Conservation (phyloP, 2,329 filamentous ascomycete genomes). For the Hawksworthiomyces lignivorus region DNA sequence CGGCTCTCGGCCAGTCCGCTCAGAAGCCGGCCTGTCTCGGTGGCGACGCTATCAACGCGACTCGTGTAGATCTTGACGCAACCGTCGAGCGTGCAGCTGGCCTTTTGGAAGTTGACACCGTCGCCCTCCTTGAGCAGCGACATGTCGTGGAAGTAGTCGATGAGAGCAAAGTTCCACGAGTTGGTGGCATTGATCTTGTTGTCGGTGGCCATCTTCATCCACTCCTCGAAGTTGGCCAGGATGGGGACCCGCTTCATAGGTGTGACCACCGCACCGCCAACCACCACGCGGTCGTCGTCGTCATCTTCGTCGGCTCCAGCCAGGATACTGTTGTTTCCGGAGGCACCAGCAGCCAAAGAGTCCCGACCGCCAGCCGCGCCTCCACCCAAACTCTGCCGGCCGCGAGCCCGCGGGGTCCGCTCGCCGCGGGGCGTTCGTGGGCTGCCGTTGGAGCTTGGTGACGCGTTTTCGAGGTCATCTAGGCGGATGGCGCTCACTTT, state of each 20-base stretch:
- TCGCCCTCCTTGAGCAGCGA: constrained; percentile 92
- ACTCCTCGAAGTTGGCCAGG: constrained; percentile 96
- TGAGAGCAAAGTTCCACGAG: constrained; percentile 99
- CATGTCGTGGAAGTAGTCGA: constrained; percentile 99
- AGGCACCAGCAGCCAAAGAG: constrained; percentile 6
- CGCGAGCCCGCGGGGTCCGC: constrained; percentile 32
- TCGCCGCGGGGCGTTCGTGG: constrained; percentile 38
- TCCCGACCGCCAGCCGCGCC: constrained; percentile 29
- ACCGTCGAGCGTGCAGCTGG: constrained; percentile 92
- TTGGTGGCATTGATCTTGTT: constrained; percentile 98
- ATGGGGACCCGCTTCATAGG: constrained; percentile 95
- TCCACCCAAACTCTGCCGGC: constrained; percentile 16
- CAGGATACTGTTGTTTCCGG: constrained; percentile 1
- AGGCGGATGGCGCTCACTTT: constrained; percentile 50
- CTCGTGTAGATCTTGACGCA: constrained; percentile 99
- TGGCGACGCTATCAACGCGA: constrained; percentile 94
- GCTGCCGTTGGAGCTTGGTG: constrained; percentile 38
- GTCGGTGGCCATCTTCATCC: constrained; percentile 99
- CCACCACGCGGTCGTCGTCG: constrained; percentile 51
- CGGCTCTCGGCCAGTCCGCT: constrained; percentile 88
- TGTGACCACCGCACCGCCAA: constrained; percentile 67
- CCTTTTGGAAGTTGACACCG: constrained; percentile 96
- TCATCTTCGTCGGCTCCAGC: constrained; percentile 28
- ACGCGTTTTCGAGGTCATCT: constrained; percentile 48
- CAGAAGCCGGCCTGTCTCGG: constrained; percentile 88